Evolutionary conservation across 768 basidiomycete genomes (phyloP).

Genomic region (Amylocystis lapponica): DNA sequence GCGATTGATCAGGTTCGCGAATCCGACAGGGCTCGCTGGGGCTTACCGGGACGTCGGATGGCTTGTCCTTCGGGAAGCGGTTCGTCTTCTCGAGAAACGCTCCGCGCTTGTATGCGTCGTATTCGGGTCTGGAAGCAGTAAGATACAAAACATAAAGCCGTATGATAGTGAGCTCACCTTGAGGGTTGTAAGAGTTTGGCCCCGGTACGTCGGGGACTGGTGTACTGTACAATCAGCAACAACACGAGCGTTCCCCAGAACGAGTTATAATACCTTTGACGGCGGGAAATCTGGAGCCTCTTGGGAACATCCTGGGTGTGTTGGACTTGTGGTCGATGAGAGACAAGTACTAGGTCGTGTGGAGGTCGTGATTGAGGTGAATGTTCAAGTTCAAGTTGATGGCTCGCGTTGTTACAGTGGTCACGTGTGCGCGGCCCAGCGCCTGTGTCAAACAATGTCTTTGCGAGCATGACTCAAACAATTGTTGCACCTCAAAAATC

Average conservation of each 20-base stretch:
- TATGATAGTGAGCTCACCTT: slow-evolving; percentile 25
- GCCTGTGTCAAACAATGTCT: no score
- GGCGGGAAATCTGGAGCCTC: slow-evolving; percentile 38
- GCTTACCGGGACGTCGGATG: slow-evolving; percentile 36
- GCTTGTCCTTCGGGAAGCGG: slow-evolving; percentile 42
- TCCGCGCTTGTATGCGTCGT: slow-evolving; percentile 50
- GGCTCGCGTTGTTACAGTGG: no score
- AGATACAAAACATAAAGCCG: neutral
- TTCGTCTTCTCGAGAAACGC: slow-evolving; percentile 54
- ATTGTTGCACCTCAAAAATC: no score
- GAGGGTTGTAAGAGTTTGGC: slow-evolving; percentile 42
- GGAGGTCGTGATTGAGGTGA: no score
- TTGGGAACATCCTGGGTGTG: slow-evolving; percentile 36
- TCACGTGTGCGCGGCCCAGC: no score
- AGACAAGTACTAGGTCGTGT: no score
- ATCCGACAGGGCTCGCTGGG: neutral
- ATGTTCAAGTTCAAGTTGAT: no score
- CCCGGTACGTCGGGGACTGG: slow-evolving; percentile 49
- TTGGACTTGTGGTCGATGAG: neutral
- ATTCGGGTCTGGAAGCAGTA: slow-evolving; percentile 31
- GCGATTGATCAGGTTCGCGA: neutral
- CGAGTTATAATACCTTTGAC: slow-evolving; percentile 8
- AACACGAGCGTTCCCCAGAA: neutral
- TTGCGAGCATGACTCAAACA: no score
- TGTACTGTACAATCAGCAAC: neutral